Percentiles rank a stretch among this genome's conserved stretches.
These are phyloP conservation scores for Escovopsis sp. DNA, from an alignment of 2,329 filamentous ascomycete species.

Conservation along the genomic window DNA sequence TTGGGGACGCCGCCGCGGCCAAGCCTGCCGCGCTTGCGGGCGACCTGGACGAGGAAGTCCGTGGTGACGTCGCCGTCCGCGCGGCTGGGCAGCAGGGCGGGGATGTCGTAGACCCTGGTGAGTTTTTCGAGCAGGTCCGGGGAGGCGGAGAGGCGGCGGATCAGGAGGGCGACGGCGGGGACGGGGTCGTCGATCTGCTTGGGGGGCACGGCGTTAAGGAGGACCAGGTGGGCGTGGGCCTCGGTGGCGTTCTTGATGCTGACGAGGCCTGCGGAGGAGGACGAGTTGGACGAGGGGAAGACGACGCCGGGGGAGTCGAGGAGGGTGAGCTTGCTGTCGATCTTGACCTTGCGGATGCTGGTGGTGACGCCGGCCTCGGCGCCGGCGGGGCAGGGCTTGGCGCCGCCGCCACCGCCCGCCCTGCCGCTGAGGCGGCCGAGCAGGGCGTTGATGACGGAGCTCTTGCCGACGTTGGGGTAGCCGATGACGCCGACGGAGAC, in stretches of 20 bases:
- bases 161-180: conserved; percentile 71
- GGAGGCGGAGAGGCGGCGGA: conserved; percentile 62
- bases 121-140: conserved; percentile 65
- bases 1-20: conserved; percentile 87
- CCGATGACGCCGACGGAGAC: conserved; percentile 88
- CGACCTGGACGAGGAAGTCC: conserved; percentile 89
- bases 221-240: conserved; percentile 69
- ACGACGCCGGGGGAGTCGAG: conserved; percentile 92
- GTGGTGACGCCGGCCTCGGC: conserved; percentile 90
- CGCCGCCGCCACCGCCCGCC: conserved; percentile 36
- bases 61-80: conserved; percentile 61
- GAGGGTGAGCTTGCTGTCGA: conserved; percentile 85
- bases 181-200: conserved; percentile 90
- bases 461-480: conserved; percentile 93
- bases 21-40: conserved; percentile 77
- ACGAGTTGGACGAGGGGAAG: conserved; percentile 53
- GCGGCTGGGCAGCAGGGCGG: conserved; percentile 54
- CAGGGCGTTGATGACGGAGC: conserved; percentile 88
- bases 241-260: conserved; percentile 47
- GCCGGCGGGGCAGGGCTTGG: conserved; percentile 65
- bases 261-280: conserved; percentile 24
- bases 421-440: conserved; percentile 55
- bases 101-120: conserved; percentile 69
- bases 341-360: conserved; percentile 74
- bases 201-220: conserved; percentile 82